These are phyloP conservation scores for Kalmusia sp. DNA, from an alignment of 2,329 filamentous ascomycete genomes.

Conservation along the genomic window DNA sequence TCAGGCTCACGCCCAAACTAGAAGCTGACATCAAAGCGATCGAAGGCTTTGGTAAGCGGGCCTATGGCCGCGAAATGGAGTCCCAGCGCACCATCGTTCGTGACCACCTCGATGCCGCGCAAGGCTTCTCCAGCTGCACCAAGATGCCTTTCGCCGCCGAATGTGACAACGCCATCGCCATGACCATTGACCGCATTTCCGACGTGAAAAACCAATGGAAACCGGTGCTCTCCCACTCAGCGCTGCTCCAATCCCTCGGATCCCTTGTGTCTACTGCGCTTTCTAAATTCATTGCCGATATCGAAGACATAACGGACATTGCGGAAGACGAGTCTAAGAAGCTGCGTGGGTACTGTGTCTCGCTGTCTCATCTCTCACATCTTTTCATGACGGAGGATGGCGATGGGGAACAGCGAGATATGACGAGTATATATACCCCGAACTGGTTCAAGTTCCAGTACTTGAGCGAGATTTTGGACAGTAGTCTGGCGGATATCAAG, in stretches of 20 bases:
- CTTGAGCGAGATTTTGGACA: conserved; percentile 67
- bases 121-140: conserved; percentile 67
- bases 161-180: conserved; percentile 66
- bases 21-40: conserved; percentile 62
- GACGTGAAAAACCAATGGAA: conserved; percentile 65
- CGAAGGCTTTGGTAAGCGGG: conserved; percentile 65
- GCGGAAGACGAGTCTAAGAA: conserved; percentile 67
- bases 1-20: conserved; percentile 56
- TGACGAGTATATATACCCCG: conserved; percentile 67
- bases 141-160: conserved; percentile 64
- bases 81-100: conserved; percentile 67
- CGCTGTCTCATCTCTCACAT: conserved; percentile 62
- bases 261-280: conserved; percentile 64
- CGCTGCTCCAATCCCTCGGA: conserved; percentile 67
- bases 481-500: conserved; percentile 69
- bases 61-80: conserved; percentile 70
- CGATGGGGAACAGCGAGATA: conserved; percentile 52
- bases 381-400: conserved; percentile 60
- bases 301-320: conserved; percentile 70
- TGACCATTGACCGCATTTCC: conserved; percentile 64
- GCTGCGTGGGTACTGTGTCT: conserved; percentile 64
- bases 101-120: conserved; percentile 68
- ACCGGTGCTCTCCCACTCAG: conserved; percentile 64
- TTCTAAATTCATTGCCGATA: conserved; percentile 66
- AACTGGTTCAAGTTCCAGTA: conserved; percentile 73